A percentile compares a stretch with the other conserved stretches of the same genome.
Conservation (phyloP, 225 moss, liverwort and hornwort species). For the Pseudisothecium myosuroides region DNA sequence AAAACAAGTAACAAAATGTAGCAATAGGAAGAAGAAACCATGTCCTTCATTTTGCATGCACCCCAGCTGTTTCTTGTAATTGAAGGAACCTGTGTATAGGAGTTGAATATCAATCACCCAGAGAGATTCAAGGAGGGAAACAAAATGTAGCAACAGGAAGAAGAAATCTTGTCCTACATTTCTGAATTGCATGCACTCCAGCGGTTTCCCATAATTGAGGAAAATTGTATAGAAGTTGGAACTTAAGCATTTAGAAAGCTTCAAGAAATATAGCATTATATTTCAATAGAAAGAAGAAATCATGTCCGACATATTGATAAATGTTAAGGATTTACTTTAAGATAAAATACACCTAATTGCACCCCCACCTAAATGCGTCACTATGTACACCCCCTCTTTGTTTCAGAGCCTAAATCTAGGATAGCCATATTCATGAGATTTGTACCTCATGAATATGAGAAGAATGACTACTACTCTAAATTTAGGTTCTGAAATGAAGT, state of each 20-base stretch:
- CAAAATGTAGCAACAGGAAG: not conserved
- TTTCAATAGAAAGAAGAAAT: not conserved
- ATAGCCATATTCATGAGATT: not conserved
- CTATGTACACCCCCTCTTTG: not conserved
- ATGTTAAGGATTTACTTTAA: not conserved
- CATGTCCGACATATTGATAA: not conserved
- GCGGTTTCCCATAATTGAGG: not conserved
- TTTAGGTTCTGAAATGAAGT: not conserved
- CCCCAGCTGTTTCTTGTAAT: not conserved
- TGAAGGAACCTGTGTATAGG: not conserved
- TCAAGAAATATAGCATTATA: not conserved
- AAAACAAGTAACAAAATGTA: too few relatives aligned
- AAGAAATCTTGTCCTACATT: not conserved
- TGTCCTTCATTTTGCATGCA: not conserved
- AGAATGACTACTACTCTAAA: not conserved
- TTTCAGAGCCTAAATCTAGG: too few relatives aligned
- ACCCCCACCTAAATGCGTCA: too few relatives aligned
- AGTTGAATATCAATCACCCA: too few relatives aligned
- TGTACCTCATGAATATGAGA: not conserved
- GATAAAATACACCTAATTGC: not conserved
- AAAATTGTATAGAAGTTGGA: not conserved
- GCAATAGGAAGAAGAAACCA: not conserved
- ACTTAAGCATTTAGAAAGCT: not conserved
- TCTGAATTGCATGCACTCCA: not conserved
- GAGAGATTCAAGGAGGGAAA: not conserved